These are phyloP conservation scores for Discostella pseudostelligera DNA, from an alignment of 108 stramenopile genomes.

Conservation along the genomic window DNA sequence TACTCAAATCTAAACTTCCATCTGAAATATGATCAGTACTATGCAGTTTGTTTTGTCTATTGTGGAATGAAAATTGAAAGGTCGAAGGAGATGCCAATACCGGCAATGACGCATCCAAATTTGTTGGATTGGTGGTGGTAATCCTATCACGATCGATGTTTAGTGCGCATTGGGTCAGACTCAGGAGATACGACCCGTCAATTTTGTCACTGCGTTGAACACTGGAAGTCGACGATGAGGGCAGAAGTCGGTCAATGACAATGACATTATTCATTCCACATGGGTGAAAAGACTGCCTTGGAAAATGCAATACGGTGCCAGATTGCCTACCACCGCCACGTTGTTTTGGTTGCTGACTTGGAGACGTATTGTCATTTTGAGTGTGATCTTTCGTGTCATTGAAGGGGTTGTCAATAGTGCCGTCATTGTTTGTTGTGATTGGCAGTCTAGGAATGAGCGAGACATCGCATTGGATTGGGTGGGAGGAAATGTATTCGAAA, in stretches of 20 bases:
- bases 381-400: not conserved
- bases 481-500: slow-evolving; percentile 10
- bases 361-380: not conserved
- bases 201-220: not conserved
- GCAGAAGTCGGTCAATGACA: not conserved
- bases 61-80: slow-evolving; percentile 10
- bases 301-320: not conserved
- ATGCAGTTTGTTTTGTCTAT: too few species aligned
- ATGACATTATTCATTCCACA: slow-evolving; percentile 25
- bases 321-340: not conserved
- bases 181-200: slow-evolving; percentile 1
- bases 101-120: not conserved
- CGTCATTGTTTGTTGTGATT: not conserved
- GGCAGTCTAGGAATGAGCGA: slow-evolving; percentile 13
- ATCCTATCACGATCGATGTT: not conserved
- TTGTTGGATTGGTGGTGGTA: not conserved
- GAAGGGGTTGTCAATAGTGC: too few species aligned
- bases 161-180: slow-evolving; percentile 21
- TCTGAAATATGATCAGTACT: not conserved
- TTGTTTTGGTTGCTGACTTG: not conserved
- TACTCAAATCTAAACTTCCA: not conserved
- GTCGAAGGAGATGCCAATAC: slow-evolving; percentile 17
- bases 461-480: slow-evolving; percentile 38
- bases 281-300: slow-evolving; percentile 5
- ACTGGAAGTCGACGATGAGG: not conserved